Evolutionary conservation across 345 rosid genomes (phyloP), one percentile per base, ranked within the genome.

Genomic region (Corchorus olitorius): DNA sequence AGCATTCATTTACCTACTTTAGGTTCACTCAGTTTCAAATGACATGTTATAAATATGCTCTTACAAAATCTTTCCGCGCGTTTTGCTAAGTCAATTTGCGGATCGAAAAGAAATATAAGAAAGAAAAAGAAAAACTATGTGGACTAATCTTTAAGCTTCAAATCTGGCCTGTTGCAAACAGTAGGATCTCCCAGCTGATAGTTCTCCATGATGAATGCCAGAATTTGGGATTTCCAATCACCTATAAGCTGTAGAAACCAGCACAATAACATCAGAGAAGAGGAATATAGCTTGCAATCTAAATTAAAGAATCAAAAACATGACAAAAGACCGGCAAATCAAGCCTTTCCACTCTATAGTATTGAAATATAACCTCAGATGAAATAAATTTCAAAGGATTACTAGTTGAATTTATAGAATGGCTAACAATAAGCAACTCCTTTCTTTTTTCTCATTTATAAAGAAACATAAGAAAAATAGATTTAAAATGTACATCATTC

Each of bases 211-310:
- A 43, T 48, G n/a, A 39, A 66, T 34, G 37, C 54, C 50, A 48
- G 22, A 49, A 22, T 60, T 69, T 63, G 41, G 19, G 1, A 61
- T 63, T 70, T 62, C 69, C 11, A 35, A 34, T 55, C 62, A 73
- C 72, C 81, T 69, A 17, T 1, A 45, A 20, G 19, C 70, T 17
- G 61, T 34, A 69, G 17, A 64, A 67, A 61, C 54, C 45, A 60
- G 13, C 43, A 72, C 1, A 8, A 10, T 15, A 77, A 61, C 35
- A 17, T 59, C 33, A 72, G 54, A 4, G 1, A 10, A 2, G 15
- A n/a, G 4, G 12, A 72, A 60, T 34, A 14, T 14, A n/a, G 34
- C 53, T 55, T 37, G 63, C 49, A 71, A 37, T 2, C 34, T 17
- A 54, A 54, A 19, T 9, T 19, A 72, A 72, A 19, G 19, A 3